A percentile compares a stretch with the other conserved stretches of the same genome.
phyloP scores from a whole-genome alignment of 768 basidiomycete species.

The Agrocybe pediades region DNA sequence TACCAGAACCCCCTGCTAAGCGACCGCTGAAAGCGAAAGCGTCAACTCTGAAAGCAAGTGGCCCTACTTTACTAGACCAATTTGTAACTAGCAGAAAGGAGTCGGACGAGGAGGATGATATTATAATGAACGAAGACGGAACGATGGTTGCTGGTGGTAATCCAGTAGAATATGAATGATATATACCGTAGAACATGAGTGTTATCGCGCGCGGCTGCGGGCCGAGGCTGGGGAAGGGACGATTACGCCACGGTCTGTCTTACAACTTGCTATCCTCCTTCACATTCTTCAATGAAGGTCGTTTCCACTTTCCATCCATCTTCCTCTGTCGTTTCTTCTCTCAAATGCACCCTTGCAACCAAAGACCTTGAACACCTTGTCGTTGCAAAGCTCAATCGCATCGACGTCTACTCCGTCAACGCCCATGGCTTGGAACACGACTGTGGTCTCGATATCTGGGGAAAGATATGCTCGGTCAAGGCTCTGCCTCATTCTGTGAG shows the following conservation, averaged over 20 bases:
- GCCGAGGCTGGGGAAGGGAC: background rate
- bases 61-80: conserved; percentile 47
- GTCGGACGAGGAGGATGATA: conserved; percentile 26
- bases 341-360: conserved; percentile 65
- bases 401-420: conserved; percentile 70
- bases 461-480: conserved; percentile 58
- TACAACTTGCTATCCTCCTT: background rate
- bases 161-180: conserved; percentile 22
- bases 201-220: conserved; percentile 3
- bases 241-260: conserved; percentile 3
- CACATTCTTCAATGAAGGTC: conserved; percentile 45
- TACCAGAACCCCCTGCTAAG: conserved; percentile 42
- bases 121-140: conserved; percentile 62
- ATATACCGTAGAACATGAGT: conserved; percentile 3
- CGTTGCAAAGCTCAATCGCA: conserved; percentile 62
- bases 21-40: conserved; percentile 34
- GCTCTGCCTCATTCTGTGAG: conserved; percentile 57
- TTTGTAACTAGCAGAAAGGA: conserved; percentile 39
- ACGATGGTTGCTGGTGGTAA: conserved; percentile 47
- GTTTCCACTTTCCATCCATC: conserved; percentile 78
- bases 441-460: conserved; percentile 68
- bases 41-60: conserved; percentile 15
- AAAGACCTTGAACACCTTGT: conserved; percentile 64
- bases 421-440: conserved; percentile 62
- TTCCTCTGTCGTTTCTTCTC: conserved; percentile 69